Conservation (phyloP, 257 asterid genomes). For the Capsicum pubescens region DNA sequence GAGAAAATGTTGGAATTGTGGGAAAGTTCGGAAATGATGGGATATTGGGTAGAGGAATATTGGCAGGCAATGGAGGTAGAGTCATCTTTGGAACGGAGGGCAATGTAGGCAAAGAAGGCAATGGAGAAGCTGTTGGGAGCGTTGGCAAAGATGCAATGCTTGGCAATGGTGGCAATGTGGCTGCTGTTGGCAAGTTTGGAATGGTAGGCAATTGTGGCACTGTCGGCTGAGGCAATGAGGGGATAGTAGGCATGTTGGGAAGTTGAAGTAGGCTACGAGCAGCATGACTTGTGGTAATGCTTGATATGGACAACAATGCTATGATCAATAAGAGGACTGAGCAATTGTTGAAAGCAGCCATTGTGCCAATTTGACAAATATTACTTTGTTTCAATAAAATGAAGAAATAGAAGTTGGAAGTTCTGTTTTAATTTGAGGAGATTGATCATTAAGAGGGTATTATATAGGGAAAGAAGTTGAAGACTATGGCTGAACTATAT, state of each 20-base stretch:
- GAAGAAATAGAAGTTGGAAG: neutral
- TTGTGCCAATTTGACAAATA: neutral
- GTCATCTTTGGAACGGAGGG: neutral
- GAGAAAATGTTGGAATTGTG: neutral
- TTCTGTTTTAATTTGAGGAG: neutral
- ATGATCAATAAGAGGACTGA: conserved; percentile 4
- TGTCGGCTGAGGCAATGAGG: neutral
- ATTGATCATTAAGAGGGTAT: neutral
- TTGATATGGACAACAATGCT: neutral
- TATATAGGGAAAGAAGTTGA: neutral
- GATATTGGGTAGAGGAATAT: neutral
- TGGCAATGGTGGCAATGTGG: conserved; percentile 25
- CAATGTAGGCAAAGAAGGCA: neutral
- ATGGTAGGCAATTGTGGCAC: neutral
- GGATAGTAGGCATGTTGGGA: conserved; percentile 22
- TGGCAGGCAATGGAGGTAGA: conserved; percentile 26
- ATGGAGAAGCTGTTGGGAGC: neutral
- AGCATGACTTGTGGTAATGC: neutral
- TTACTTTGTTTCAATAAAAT: neutral
- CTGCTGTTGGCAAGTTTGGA: conserved; percentile 21
- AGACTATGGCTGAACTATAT: neutral
- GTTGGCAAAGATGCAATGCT: neutral
- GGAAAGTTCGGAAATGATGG: conserved; percentile 15
- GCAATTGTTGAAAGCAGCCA: neutral
- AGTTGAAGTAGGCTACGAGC: conserved; percentile 11